These are phyloP conservation scores for Trypanosoma melophagium DNA, from an alignment of 208 protist species.

Conservation along the genomic window DNA sequence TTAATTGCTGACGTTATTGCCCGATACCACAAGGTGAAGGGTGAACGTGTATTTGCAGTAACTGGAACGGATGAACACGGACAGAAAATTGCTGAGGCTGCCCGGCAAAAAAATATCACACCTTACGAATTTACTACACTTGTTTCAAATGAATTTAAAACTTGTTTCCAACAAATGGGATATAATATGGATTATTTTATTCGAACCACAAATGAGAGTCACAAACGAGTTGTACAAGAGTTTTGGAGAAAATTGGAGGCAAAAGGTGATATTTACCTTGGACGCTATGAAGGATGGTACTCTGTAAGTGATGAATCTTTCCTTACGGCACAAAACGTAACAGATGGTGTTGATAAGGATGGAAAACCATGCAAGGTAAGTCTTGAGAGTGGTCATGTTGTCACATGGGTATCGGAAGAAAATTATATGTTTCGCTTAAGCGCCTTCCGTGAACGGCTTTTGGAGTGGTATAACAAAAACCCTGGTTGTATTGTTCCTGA, in stretches of 20 bases:
- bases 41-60: conserved; percentile 89
- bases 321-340: conserved; percentile 76
- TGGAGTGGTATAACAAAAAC: conserved; percentile 84
- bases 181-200: conserved; percentile 96
- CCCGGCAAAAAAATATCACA: conserved; percentile 57
- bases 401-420: conserved; percentile 96
- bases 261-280: conserved; percentile 97
- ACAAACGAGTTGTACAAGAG: conserved; percentile 71
- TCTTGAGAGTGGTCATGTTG: conserved; percentile 87
- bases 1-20: conserved; percentile 89
- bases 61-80: conserved; percentile 99
- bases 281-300: conserved; percentile 99
- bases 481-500: conserved; percentile 91
- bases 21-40: conserved; percentile 86
- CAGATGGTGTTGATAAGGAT: conserved; percentile 86
- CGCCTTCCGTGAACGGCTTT: conserved; percentile 82
- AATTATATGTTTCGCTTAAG: conserved; percentile 99
- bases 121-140: conserved; percentile 92
- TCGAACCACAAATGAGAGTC: conserved; percentile 93
- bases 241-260: conserved; percentile 91
- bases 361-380: conserved; percentile 92
- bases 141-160: conserved; percentile 88
- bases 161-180: conserved; percentile 86
- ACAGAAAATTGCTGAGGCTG: conserved; percentile 95
- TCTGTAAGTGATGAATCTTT: conserved; percentile 98